A percentile compares a stretch with the other conserved stretches of the same genome.
Evolutionary conservation across 192 early-diverging fungal genomes (phyloP).

Genomic region (Umbelopsis sp.): DNA sequence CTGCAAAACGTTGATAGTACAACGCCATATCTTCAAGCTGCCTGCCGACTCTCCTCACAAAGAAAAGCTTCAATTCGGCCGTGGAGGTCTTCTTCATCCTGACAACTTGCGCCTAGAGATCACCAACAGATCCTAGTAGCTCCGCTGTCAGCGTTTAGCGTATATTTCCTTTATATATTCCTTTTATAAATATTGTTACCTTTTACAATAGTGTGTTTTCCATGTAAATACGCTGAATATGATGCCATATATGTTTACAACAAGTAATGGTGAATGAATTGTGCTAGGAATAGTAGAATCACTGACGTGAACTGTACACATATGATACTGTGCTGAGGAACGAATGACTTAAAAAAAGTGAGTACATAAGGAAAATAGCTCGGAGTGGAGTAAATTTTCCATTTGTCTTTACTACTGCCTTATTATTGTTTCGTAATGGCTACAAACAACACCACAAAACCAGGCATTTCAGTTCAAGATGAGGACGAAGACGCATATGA

Average conservation of each 20-base stretch:
- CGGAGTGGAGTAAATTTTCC: too few relatives aligned
- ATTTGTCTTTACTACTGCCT: too few relatives aligned
- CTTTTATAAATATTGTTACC: not conserved
- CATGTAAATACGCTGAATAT: too few relatives aligned
- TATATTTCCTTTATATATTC: not conserved
- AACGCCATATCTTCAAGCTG: not conserved
- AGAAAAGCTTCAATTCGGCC: not conserved
- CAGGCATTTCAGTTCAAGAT: constrained; percentile 51
- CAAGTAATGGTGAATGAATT: too few relatives aligned
- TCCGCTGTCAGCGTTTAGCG: not conserved
- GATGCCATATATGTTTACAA: too few relatives aligned
- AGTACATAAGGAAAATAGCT: too few relatives aligned
- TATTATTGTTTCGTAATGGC: not conserved
- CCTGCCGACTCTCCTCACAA: not conserved
- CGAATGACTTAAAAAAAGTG: too few relatives aligned
- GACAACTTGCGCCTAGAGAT: not conserved
- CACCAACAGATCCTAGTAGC: not conserved
- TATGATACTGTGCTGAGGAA: too few relatives aligned
- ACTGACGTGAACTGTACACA: too few relatives aligned
- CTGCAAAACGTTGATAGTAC: not conserved
- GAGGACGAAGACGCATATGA: constrained; percentile 86
- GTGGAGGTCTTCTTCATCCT: constrained; percentile 3
- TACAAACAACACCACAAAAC: not conserved
- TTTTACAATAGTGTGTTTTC: not conserved
- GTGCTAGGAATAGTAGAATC: too few relatives aligned